Conservation (phyloP, 2,329 filamentous ascomycete genomes). For the Nannizziopsis barbatae region DNA sequence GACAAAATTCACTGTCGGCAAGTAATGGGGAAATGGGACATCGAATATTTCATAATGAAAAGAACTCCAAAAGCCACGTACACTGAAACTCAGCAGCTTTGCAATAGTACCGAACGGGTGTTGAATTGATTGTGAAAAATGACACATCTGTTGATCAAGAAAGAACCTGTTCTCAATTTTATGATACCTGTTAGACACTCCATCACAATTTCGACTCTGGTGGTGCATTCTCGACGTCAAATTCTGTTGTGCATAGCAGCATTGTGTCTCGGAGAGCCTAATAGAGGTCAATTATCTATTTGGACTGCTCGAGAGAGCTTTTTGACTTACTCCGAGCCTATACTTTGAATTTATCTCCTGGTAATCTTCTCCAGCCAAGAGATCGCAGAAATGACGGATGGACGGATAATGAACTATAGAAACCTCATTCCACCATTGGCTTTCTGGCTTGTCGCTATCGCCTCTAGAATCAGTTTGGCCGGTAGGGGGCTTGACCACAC, state of each 20-base stretch:
- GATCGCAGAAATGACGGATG: constrained; percentile 51
- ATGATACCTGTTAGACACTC: background rate
- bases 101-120: background rate
- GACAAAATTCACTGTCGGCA: constrained; percentile 7
- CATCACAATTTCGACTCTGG: constrained; percentile 21
- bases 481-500: constrained; percentile 33
- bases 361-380: constrained; percentile 48
- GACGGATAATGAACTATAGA: constrained; percentile 55
- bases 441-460: constrained; percentile 16
- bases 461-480: constrained; percentile 20
- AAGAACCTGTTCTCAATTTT: background rate
- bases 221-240: constrained; percentile 29
- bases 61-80: constrained; percentile 1
- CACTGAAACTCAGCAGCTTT: background rate
- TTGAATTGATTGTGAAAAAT: background rate
- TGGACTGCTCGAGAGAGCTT: background rate
- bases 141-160: background rate
- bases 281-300: background rate
- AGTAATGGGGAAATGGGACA: constrained; percentile 12
- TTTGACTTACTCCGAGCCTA: constrained; percentile 34
- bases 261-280: constrained; percentile 42
- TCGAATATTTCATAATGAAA: constrained; percentile 14
- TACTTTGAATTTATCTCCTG: constrained; percentile 46
- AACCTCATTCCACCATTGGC: constrained; percentile 49
- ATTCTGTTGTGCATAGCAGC: constrained; percentile 45